Evolutionary conservation across 768 basidiomycete genomes (phyloP).

Genomic region (Pulveroboletus ravenelii): DNA sequence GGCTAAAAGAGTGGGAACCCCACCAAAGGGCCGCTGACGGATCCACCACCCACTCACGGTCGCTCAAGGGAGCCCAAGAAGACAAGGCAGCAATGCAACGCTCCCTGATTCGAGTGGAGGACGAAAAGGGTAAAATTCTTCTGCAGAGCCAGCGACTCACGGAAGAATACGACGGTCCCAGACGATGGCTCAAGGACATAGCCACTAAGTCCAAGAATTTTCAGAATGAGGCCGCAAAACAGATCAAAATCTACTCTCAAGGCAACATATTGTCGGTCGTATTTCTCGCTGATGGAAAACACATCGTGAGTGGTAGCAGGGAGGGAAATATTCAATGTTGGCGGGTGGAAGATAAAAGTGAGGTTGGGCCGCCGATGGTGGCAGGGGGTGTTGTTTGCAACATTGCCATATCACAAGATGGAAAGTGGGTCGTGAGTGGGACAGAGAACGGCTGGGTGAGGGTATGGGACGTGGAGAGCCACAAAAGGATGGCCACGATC

Average conservation of each 20-base stretch:
- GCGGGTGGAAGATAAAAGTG: not conserved
- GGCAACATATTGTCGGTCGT: not conserved
- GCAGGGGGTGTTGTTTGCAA: not conserved
- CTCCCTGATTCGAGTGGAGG: constrained; percentile 20
- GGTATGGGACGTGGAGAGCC: not conserved
- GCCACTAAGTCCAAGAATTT: constrained; percentile 23
- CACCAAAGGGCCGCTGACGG: constrained; percentile 11
- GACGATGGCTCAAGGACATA: constrained; percentile 21
- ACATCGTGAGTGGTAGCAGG: not conserved
- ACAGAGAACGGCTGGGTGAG: not conserved
- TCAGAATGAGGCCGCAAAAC: constrained; percentile 14
- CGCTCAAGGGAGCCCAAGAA: constrained; percentile 18
- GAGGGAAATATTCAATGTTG: not conserved
- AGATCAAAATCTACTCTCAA: not conserved
- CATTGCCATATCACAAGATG: not conserved
- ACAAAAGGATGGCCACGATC: not conserved
- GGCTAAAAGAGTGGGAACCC: constrained; percentile 10
- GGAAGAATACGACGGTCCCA: constrained; percentile 9
- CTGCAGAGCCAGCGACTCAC: constrained; percentile 11
- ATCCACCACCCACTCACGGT: constrained; percentile 2
- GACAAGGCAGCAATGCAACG: constrained; percentile 11
- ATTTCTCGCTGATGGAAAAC: not conserved
- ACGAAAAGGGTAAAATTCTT: constrained; percentile 14
- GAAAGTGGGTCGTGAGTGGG: not conserved
- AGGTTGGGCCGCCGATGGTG: not conserved